phyloP scores from a whole-genome alignment of 176 grass and related monocot species.

The Poa annua region DNA sequence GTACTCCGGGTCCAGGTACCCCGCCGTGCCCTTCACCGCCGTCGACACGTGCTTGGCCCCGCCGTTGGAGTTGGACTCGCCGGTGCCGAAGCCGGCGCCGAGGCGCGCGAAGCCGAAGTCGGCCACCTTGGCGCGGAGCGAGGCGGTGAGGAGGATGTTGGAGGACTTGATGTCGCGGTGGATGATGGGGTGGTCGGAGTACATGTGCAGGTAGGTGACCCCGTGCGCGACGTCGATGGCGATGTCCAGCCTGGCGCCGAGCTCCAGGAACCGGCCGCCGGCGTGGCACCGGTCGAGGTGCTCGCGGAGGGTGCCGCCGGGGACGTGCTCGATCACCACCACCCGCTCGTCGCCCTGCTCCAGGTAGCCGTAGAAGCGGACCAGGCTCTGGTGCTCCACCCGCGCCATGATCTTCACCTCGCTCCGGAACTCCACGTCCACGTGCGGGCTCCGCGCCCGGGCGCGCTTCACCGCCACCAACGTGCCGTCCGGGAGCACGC shows the following conservation, averaged over 20 bases:
- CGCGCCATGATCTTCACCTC: constrained; percentile 42
- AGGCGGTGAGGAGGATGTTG: constrained; percentile 83
- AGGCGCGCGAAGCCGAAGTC: constrained; percentile 93
- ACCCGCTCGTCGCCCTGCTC: too few species aligned
- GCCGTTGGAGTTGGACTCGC: not conserved
- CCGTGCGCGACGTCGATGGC: constrained; percentile 94
- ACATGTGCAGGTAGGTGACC: constrained; percentile 94
- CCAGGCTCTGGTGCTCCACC: constrained; percentile 81
- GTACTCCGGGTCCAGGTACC: constrained; percentile 98
- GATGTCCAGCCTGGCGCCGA: constrained; percentile 66
- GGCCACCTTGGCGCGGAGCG: constrained; percentile 87
- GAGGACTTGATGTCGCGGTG: constrained; percentile 65
- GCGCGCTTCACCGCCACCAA: too few species aligned
- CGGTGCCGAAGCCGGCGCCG: constrained; percentile 40
- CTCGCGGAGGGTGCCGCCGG: constrained; percentile 83
- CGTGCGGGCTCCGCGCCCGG: too few species aligned
- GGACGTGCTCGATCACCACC: not conserved
- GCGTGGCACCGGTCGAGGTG: constrained; percentile 69
- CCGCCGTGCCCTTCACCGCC: constrained; percentile 92
- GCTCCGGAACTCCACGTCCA: too few species aligned
- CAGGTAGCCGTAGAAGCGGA: constrained; percentile 15
- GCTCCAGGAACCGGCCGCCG: constrained; percentile 61
- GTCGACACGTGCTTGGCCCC: constrained; percentile 59
- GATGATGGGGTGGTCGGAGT: constrained; percentile 82
- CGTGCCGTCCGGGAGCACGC: too few species aligned